A percentile compares a stretch with the other conserved stretches of the same genome.
These are phyloP conservation scores for Pichia sorboxylosa DNA, from an alignment of 1,139 yeast genomes.

Conservation along the genomic window DNA sequence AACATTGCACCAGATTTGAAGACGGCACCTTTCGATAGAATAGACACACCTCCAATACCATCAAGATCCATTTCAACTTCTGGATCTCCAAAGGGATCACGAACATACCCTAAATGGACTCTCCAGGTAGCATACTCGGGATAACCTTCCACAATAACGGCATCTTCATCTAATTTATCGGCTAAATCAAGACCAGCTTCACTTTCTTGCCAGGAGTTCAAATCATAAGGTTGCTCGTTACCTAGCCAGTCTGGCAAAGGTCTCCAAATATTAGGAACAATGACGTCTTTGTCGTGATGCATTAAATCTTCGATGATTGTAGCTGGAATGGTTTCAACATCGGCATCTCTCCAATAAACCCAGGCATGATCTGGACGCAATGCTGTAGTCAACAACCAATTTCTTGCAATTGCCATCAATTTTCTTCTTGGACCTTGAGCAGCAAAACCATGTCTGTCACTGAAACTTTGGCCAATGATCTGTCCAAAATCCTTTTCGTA, in stretches of 20 bases:
- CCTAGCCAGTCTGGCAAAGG: conserved; percentile 69
- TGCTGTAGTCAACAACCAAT: conserved; percentile 68
- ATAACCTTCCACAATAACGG: conserved; percentile 84
- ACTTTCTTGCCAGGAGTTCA: conserved; percentile 83
- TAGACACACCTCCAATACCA: conserved; percentile 34
- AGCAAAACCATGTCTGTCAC: conserved; percentile 79
- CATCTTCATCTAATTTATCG: conserved; percentile 58
- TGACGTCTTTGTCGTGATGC: conserved; percentile 62
- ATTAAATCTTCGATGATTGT: conserved; percentile 69
- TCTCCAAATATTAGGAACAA: conserved; percentile 89
- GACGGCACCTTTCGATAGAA: conserved; percentile 26
- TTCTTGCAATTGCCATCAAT: conserved; percentile 81
- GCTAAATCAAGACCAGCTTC: conserved; percentile 62
- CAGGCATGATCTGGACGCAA: conserved; percentile 79
- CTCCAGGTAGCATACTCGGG: conserved; percentile 87
- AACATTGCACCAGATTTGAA: conserved; percentile 29
- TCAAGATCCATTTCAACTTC: conserved; percentile 31
- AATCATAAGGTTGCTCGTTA: conserved; percentile 73
- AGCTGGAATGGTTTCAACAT: conserved; percentile 74
- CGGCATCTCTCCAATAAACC: conserved; percentile 94
- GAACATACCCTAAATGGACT: conserved; percentile 62
- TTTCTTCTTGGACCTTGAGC: conserved; percentile 84
- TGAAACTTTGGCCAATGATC: conserved; percentile 78
- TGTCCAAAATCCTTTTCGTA: conserved; percentile 80
- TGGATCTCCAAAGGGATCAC: conserved; percentile 30